phyloP scores from a whole-genome alignment of 352 stramenopile species.

The Globisporangium recalcitrans region DNA sequence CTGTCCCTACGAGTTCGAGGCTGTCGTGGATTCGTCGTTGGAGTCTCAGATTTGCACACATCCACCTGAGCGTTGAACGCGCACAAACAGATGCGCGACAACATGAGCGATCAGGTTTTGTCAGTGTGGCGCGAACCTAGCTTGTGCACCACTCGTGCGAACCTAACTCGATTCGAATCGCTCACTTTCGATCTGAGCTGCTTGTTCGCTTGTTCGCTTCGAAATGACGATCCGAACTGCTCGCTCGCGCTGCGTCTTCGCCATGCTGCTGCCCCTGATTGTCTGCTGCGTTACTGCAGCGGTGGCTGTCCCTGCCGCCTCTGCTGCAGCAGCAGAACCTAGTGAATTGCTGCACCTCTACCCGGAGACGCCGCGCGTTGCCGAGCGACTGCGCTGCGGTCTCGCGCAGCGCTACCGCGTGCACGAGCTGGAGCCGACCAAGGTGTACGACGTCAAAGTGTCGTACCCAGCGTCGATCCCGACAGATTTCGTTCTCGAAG shows the following conservation, averaged over 20 bases:
- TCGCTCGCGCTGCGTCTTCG: background rate
- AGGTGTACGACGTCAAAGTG: conserved; percentile 75
- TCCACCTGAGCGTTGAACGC: too few relatives aligned
- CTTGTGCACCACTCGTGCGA: too few relatives aligned
- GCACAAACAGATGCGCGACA: too few relatives aligned
- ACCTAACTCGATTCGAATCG: too few relatives aligned
- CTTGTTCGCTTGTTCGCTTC: too few relatives aligned
- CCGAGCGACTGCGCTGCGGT: conserved; percentile 38
- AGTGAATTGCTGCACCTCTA: conserved; percentile 25
- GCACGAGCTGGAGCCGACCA: conserved; percentile 32
- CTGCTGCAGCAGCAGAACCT: background rate
- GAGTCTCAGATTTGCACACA: too few relatives aligned
- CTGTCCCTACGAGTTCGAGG: too few relatives aligned
- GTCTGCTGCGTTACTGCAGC: background rate
- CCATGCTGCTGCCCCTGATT: background rate
- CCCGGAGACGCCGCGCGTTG: conserved; percentile 35
- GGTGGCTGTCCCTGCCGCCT: background rate
- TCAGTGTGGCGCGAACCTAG: too few relatives aligned
- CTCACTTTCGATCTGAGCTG: too few relatives aligned
- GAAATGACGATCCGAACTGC: background rate
- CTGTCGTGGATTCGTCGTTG: too few relatives aligned
- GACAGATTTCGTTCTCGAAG: conserved; percentile 44
- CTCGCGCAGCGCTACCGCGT: conserved; percentile 47
- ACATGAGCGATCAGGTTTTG: too few relatives aligned
- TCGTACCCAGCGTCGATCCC: conserved; percentile 63